Evolutionary conservation across 2,329 filamentous ascomycete genomes (phyloP).

Genomic region (Colletotrichum australisinense): DNA sequence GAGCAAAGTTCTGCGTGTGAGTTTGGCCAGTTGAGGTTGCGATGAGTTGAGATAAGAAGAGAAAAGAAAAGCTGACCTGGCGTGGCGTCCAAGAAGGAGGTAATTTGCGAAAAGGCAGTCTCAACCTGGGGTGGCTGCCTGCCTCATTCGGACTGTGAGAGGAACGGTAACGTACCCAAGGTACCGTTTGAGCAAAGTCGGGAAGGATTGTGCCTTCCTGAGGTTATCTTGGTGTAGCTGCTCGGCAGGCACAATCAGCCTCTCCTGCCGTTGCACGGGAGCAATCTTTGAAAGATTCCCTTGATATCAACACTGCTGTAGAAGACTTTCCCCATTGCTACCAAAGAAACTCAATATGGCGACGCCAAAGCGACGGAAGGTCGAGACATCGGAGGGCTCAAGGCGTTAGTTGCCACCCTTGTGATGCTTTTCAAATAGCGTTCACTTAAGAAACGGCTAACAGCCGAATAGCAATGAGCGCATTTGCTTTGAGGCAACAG

Average conservation of each 20-base stretch:
- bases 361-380: conserved; percentile 54
- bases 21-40: background rate
- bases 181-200: background rate
- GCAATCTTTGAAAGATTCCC: background rate
- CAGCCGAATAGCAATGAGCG: conserved; percentile 50
- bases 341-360: conserved; percentile 38
- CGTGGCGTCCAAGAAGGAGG: background rate
- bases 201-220: background rate
- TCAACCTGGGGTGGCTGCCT: background rate
- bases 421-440: background rate
- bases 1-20: conserved; percentile 3
- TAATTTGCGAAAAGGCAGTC: background rate
- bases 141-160: background rate
- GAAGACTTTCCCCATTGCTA: background rate
- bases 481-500: conserved; percentile 55
- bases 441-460: conserved; percentile 9
- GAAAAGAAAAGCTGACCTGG: conserved; percentile 17
- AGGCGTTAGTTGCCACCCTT: conserved; percentile 45
- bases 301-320: background rate
- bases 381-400: conserved; percentile 45
- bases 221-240: background rate
- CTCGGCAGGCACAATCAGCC: background rate
- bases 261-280: background rate
- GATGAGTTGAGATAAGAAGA: background rate
- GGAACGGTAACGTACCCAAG: background rate